Conservation (phyloP, 2,329 filamentous ascomycete genomes). For the Pseudofabraea citricarpa region DNA sequence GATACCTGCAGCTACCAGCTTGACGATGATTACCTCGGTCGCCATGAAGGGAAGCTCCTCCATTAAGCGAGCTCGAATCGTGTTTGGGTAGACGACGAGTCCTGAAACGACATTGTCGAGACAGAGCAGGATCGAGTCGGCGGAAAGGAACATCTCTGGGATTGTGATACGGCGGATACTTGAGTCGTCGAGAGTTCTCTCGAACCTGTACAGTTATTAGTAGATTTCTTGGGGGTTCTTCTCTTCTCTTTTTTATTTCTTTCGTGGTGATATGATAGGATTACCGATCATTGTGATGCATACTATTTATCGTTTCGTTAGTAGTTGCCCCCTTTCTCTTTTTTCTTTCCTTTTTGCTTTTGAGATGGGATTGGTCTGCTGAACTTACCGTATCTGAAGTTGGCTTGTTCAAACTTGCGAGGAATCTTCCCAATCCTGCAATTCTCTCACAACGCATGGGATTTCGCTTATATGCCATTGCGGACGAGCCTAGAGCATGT, state of each 20-base stretch:
- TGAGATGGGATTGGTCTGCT: too few relatives aligned
- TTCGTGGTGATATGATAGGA: too few relatives aligned
- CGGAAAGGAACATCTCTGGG: conserved; percentile 62
- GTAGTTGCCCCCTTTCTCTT: too few relatives aligned
- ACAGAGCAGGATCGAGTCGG: conserved; percentile 63
- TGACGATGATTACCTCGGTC: conserved; percentile 73
- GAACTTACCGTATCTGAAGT: conserved; percentile 58
- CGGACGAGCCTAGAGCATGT: conserved; percentile 44
- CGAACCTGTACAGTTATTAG: conserved; percentile 5
- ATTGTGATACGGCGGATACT: conserved; percentile 58
- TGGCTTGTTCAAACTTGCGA: conserved; percentile 27
- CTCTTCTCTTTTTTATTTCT: too few relatives aligned
- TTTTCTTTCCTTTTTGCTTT: too few relatives aligned
- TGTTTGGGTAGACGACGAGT: conserved; percentile 69
- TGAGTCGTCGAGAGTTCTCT: conserved; percentile 68
- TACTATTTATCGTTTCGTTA: too few relatives aligned
- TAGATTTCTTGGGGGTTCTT: conserved; percentile 19
- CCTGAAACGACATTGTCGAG: conserved; percentile 65
- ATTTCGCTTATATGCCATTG: conserved; percentile 52
- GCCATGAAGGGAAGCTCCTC: conserved; percentile 86
- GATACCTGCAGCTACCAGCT: conserved; percentile 63
- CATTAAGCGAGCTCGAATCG: conserved; percentile 63
- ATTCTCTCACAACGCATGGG: conserved; percentile 48
- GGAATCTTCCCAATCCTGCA: conserved; percentile 40
- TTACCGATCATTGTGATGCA: too few relatives aligned